Conservation (phyloP, 2,329 filamentous ascomycete genomes). For the Fusarium bulbicola region DNA sequence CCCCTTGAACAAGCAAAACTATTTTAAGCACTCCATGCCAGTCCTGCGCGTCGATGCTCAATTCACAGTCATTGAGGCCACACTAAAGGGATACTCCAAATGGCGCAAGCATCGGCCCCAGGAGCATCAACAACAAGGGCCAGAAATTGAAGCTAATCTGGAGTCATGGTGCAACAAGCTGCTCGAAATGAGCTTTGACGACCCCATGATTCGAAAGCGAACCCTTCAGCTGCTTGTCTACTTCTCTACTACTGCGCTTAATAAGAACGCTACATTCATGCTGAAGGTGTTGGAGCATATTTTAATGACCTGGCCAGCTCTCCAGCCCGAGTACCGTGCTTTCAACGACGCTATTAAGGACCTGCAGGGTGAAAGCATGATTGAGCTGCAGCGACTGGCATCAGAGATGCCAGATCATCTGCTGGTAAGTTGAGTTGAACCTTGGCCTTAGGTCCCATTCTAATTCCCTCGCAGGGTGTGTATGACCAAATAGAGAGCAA, state of each 20-base stretch:
- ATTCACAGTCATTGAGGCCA: constrained; percentile 87
- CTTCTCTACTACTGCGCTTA: constrained; percentile 82
- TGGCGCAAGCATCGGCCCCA: constrained; percentile 63
- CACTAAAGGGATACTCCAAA: constrained; percentile 86
- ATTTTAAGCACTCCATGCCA: constrained; percentile 75
- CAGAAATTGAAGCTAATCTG: constrained; percentile 68
- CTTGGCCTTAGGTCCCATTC: neutral
- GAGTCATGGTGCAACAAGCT: constrained; percentile 78
- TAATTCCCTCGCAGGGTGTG: constrained; percentile 64
- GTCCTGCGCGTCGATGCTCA: constrained; percentile 86
- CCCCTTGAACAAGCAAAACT: constrained; percentile 69
- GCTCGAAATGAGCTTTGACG: constrained; percentile 78
- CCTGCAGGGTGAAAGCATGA: constrained; percentile 83
- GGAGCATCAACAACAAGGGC: constrained; percentile 59
- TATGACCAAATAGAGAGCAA: constrained; percentile 88
- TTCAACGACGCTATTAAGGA: constrained; percentile 93
- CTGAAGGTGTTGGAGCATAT: constrained; percentile 92
- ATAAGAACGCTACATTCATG: constrained; percentile 82
- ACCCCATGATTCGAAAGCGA: constrained; percentile 84
- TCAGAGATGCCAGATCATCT: constrained; percentile 92
- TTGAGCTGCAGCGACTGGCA: constrained; percentile 88
- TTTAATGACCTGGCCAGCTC: constrained; percentile 80
- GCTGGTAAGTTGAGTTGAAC: constrained; percentile 60
- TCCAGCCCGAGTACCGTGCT: constrained; percentile 73
- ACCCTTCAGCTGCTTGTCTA: constrained; percentile 84